Evolutionary conservation across 345 rosid species (phyloP).

Genomic region (Eucalyptus cloeziana): DNA sequence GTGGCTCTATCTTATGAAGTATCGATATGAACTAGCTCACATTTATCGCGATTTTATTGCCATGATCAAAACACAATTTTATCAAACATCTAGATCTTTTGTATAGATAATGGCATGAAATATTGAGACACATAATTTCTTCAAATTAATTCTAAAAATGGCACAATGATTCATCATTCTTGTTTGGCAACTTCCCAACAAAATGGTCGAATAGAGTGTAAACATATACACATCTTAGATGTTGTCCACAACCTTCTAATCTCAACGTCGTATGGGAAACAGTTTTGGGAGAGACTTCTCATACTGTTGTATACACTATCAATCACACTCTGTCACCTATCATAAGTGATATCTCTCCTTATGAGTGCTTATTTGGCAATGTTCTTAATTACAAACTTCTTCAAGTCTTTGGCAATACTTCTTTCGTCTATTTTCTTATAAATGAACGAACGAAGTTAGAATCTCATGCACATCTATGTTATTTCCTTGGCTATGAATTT

Average conservation of each 20-base stretch:
- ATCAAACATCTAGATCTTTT: neutral
- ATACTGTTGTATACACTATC: neutral
- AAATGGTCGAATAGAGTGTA: neutral
- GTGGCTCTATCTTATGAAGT: neutral
- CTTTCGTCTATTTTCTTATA: neutral
- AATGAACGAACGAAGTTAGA: neutral
- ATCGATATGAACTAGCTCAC: too few relatives aligned
- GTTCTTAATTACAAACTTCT: neutral
- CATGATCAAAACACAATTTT: neutral
- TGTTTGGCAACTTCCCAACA: neutral
- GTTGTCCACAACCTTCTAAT: neutral
- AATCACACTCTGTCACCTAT: neutral
- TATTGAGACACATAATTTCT: too few relatives aligned
- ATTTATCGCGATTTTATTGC: neutral
- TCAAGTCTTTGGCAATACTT: neutral
- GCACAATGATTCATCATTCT: neutral
- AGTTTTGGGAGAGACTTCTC: neutral
- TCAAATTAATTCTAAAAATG: neutral
- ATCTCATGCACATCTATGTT: neutral
- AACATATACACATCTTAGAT: neutral
- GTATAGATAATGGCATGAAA: neutral
- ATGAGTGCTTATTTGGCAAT: neutral
- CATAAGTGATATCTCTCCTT: neutral
- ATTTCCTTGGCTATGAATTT: neutral
- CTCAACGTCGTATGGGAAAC: fast-evolving